Evolutionary conservation across 2,329 filamentous ascomycete species (phyloP), one percentile per base, ranked within the genome.

Genomic region (Xylariaceae sp.): DNA sequence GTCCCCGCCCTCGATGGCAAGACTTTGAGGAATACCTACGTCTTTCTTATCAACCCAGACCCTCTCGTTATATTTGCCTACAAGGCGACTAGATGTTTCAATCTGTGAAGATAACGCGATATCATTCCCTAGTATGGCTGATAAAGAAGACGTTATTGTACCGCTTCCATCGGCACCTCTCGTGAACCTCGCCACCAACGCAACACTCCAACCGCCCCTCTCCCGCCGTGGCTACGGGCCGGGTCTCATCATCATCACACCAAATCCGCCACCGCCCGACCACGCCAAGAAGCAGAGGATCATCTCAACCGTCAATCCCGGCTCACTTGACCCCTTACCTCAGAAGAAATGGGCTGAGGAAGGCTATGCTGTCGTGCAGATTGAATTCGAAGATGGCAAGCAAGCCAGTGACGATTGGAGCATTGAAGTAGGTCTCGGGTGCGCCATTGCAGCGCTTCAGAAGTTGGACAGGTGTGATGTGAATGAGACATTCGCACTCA

Each of bases 321-420:
- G 59, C 61, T 55, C 66, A 49, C 52, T 69, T 7, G 71, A 73
- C 47, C 83, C 84, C 0, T 72, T 76, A 9, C 79, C 81, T 0
- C 59, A 80, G 12, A 62, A 79, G 52, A 89, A 88, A 66, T 88
- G 85, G 85, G 84, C 83, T 0, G 85, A 89, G 61, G 85, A 89
- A 62, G 82, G 85, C 0, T 87, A 80, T 56, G 71, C 78, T 0
- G 82, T 87, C 3, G 80, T 71, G 0, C 76, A 85, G 62, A 62
- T 87, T 0, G 61, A 67, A 2, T 58, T 69, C 1, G 57, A 55
- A n/a, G 42, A 55, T 27, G 38, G 55, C 6, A 9, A 56, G 18
- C 43, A 53, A 15, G 31, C 12, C 18, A 19, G 17, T 2, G 42
- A 55, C 44, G 48, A 14, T 45, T 54, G 14, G 42, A 44, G 51